Evolutionary conservation across 495 filamentous ascomycete genomes (phyloP).

Genomic region (Trichoderma asperelloides): DNA sequence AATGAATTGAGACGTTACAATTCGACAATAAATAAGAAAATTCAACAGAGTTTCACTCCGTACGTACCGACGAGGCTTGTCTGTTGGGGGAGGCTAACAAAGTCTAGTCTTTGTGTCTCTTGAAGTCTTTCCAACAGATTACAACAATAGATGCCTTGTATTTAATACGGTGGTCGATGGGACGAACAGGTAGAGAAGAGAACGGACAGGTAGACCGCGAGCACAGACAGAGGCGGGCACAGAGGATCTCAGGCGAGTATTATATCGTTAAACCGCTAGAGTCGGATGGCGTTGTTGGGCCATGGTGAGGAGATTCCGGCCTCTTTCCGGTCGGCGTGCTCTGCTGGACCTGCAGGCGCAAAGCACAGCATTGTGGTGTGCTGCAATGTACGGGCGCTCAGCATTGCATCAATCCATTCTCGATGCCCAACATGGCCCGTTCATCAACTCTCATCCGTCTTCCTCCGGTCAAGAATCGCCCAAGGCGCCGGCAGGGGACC

Average conservation of each 20-base stretch:
- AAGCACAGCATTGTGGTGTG: neutral
- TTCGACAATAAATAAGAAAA: neutral
- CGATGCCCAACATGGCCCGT: neutral
- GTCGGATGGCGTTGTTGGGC: neutral
- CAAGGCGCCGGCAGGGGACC: neutral
- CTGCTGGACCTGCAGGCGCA: neutral
- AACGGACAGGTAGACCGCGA: neutral
- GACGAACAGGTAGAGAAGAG: neutral
- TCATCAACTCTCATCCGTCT: neutral
- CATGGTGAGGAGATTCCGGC: neutral
- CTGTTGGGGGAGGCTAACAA: neutral
- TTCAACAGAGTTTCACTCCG: neutral
- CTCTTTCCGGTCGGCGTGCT: neutral
- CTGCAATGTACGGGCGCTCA: neutral
- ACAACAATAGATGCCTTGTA: neutral
- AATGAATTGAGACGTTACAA: neutral
- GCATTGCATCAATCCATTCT: neutral
- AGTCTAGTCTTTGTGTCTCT: neutral
- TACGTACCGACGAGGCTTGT: neutral
- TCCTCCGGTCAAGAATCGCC: neutral
- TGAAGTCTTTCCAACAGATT: neutral
- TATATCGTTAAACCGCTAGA: neutral
- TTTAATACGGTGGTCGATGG: neutral
- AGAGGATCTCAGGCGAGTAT: neutral
- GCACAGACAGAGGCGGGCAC: neutral